Conservation (phyloP, 305 asterid genomes). For the Rubia peregrina region DNA sequence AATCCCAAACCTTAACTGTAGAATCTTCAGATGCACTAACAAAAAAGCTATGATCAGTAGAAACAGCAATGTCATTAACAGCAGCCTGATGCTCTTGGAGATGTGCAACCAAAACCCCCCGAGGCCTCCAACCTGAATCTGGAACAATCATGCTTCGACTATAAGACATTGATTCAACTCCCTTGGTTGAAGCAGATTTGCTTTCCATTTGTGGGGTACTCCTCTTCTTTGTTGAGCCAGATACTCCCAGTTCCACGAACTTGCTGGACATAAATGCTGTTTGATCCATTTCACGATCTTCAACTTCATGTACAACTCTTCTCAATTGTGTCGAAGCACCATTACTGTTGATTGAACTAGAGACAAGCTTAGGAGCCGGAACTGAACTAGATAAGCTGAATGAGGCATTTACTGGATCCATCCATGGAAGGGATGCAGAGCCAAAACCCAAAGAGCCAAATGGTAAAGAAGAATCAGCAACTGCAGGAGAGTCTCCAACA, state of each 20-base stretch:
- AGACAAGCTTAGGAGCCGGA: constrained; percentile 70
- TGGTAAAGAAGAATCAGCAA: constrained; percentile 58
- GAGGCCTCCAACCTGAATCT: constrained; percentile 99
- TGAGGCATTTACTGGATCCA: constrained; percentile 80
- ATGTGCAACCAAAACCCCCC: constrained; percentile 97
- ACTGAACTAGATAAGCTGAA: constrained; percentile 75
- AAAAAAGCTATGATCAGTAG: constrained; percentile 87
- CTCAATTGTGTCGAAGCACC: constrained; percentile 66
- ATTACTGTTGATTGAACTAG: constrained; percentile 74
- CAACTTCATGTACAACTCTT: constrained; percentile 96
- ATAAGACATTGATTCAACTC: constrained; percentile 51
- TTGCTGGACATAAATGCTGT: constrained; percentile 46
- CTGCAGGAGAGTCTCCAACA: constrained; percentile 39
- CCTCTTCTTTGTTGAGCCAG: constrained; percentile 49
- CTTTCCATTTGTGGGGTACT: constrained; percentile 49
- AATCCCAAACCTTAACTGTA: constrained; percentile 97
- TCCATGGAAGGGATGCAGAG: constrained; percentile 86
- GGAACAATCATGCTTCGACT: constrained; percentile 71
- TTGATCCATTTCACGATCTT: constrained; percentile 77
- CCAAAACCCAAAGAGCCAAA: constrained; percentile 63
- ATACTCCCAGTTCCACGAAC: constrained; percentile 58
- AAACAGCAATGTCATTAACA: constrained; percentile 84
- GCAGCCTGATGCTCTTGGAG: constrained; percentile 95
- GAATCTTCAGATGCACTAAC: constrained; percentile 99
- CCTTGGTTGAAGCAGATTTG: constrained; percentile 45